Percentiles rank a stretch among this genome's conserved stretches.
Conservation (phyloP, 2,329 filamentous ascomycete genomes). For the Aspergillus viridinutans region DNA sequence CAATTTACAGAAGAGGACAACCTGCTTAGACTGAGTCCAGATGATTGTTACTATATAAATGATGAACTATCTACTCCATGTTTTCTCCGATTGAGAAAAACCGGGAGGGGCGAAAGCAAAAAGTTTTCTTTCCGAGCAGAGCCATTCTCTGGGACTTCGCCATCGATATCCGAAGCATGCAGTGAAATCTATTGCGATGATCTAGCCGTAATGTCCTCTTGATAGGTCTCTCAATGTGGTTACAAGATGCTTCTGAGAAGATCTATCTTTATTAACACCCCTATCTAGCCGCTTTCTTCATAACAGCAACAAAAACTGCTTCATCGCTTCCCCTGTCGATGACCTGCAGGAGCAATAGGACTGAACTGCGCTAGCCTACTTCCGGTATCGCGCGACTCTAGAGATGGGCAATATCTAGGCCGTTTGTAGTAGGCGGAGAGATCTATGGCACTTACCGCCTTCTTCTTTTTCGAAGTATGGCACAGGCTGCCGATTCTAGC, state of each 20-base stretch:
- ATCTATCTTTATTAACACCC: not conserved
- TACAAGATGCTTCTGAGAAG: not conserved
- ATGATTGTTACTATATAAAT: not conserved
- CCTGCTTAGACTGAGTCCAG: not conserved
- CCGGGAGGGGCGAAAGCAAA: conserved; percentile 2
- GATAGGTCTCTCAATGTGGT: not conserved
- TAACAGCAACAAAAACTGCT: not conserved
- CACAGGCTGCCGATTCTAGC: not conserved
- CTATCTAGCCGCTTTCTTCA: not conserved
- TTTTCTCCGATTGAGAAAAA: not conserved
- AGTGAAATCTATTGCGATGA: not conserved
- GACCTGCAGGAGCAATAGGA: not conserved
- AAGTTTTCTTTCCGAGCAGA: conserved; percentile 4
- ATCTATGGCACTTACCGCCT: not conserved
- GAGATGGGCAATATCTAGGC: not conserved
- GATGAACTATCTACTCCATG: not conserved
- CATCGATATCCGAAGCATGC: conserved; percentile 12
- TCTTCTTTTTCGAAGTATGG: not conserved
- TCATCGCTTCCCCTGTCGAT: not conserved
- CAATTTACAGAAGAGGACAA: not conserved
- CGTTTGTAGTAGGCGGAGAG: not conserved
- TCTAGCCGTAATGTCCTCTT: not conserved
- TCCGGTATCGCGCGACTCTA: not conserved
- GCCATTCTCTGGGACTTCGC: conserved; percentile 5
- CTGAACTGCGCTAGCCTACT: not conserved